Base-by-base conservation (phyloP, 768 basidiomycete genomes). In the Pleurotus citrinopileatus region DNA sequence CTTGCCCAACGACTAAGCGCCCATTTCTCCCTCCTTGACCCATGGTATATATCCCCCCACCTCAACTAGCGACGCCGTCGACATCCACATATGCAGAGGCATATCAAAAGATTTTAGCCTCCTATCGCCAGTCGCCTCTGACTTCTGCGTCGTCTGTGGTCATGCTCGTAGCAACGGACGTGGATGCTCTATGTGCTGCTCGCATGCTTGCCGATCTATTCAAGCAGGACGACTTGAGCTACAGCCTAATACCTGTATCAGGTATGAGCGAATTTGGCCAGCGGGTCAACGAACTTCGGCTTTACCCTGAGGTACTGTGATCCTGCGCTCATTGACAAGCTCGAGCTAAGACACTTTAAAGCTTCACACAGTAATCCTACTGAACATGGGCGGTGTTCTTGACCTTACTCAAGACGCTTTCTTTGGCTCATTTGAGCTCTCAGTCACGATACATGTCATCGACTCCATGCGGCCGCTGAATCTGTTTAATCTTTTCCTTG, bases 391-490 rank as follows among this genome's bases (percentile, higher is more conserved):
- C 36, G 85, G 87, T 1, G 82, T 94, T 42, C 79, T 91, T 28
- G 94, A 97, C 57, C 78, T 99, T 3, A 80, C 91, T 7, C 80
- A 86, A 3, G 63, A 76, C 2, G 78, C 79, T 40, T 88, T 88
- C 87, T 89, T 94, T 64, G 91, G 91, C 46, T 82, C 83, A 34
- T 88, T 91, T 61, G 67, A 74, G 44, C 60, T 73, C 3, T 73
- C 75, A 20, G 75, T 92, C 52, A 84, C 79, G 2, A 80, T 98
- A 37, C 97, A 99, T 73, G 86, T 98, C 61, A 91, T 99, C 71
- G 97, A 99, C 70, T 93, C 96, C 2, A 83, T 86, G 17, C 82
- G 97, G 48, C 97, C 97, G 15, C 84, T 90, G 64, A 94, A 94
- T 69, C 74, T 98, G 63, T 77, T 84, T 38, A 97, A 87, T 72